phyloP scores from a whole-genome alignment of 352 stramenopile genomes.

The Phytopythium boreale region DNA sequence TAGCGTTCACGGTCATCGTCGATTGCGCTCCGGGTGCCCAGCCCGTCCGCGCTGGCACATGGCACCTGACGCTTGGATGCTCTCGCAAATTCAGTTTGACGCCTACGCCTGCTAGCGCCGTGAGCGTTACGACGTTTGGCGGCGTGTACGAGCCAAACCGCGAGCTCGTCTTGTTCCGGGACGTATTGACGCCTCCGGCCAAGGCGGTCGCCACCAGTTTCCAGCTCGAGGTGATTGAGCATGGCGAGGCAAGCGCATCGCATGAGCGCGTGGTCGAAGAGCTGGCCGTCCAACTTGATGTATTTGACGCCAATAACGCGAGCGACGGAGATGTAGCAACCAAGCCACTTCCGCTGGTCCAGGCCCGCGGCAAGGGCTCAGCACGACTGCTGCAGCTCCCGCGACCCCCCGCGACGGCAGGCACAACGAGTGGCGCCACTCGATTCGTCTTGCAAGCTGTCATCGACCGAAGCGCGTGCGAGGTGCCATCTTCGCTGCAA shows the following conservation, averaged over 20 bases:
- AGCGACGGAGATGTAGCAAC: constrained; percentile 13
- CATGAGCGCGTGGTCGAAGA: constrained; percentile 15
- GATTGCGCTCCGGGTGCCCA: constrained; percentile 35
- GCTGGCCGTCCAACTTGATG: constrained; percentile 49
- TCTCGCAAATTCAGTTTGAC: constrained; percentile 38
- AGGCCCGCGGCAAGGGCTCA: constrained; percentile 24
- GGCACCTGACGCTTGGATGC: constrained; percentile 57
- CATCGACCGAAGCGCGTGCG: constrained; percentile 50
- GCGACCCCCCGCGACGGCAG: constrained; percentile 15
- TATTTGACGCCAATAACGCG: constrained; percentile 42
- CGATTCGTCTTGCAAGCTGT: constrained; percentile 65
- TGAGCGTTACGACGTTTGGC: constrained; percentile 42
- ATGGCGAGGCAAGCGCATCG: not conserved
- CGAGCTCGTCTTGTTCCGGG: constrained; percentile 56
- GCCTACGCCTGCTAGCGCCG: constrained; percentile 17
- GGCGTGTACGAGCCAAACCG: constrained; percentile 67
- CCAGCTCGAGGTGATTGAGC: constrained; percentile 38
- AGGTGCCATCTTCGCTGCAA: constrained; percentile 38
- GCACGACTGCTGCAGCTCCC: constrained; percentile 58
- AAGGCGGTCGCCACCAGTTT: constrained; percentile 43
- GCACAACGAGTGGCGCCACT: not conserved
- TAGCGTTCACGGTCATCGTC: constrained; percentile 51
- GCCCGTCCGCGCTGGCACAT: constrained; percentile 42
- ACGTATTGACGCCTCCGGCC: constrained; percentile 46
- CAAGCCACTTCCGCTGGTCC: constrained; percentile 11